Percentiles rank a stretch among this genome's conserved stretches.
These are phyloP conservation scores for Porcisia deanei DNA, from an alignment of 208 protist genomes.

Conservation along the genomic window DNA sequence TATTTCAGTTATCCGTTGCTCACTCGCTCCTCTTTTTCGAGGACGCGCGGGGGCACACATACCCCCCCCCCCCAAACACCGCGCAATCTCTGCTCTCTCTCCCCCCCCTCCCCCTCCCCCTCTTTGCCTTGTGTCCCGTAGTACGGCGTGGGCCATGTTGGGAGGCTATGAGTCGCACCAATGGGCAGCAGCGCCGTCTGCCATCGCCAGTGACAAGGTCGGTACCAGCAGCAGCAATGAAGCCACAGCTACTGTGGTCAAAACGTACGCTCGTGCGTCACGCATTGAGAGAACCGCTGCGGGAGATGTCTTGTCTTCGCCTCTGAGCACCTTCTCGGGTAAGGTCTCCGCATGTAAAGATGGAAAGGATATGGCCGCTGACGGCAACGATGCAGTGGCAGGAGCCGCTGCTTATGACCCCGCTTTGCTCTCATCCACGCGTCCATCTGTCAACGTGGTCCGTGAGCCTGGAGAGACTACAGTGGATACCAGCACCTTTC, in stretches of 20 bases:
- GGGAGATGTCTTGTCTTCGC: background rate
- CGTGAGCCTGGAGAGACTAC: background rate
- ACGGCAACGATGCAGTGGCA: background rate
- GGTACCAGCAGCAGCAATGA: background rate
- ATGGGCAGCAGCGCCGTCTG: background rate
- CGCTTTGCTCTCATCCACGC: background rate
- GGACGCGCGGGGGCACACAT: no score
- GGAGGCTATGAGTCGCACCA: background rate
- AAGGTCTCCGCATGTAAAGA: background rate
- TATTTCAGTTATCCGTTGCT: no score
- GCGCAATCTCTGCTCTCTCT: background rate
- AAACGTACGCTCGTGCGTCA: background rate
- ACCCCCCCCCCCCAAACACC: background rate
- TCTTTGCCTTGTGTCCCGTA: no score
- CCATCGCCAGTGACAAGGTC: background rate
- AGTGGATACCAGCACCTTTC: background rate
- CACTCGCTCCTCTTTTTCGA: no score
- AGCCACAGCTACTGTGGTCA: background rate
- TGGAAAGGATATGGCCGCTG: background rate
- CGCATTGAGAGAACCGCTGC: background rate
- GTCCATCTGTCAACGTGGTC: background rate
- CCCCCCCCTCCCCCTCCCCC: background rate
- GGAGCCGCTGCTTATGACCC: background rate
- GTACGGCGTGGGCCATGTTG: background rate
- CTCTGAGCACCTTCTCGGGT: background rate